Conservation (phyloP, 148 eudicot genomes). For the Bassia scoparia region DNA sequence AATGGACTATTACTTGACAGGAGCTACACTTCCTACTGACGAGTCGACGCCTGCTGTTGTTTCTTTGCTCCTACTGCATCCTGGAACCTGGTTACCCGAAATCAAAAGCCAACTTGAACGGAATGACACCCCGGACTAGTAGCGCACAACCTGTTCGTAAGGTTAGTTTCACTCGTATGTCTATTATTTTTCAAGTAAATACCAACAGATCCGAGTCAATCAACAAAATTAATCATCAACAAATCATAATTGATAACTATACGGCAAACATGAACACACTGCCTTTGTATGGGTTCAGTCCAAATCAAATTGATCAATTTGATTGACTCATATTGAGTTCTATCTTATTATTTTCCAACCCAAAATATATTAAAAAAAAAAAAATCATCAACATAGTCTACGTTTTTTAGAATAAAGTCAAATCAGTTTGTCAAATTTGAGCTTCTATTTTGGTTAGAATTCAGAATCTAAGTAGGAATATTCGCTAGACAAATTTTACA, state of each 20-base stretch:
- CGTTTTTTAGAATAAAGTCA: not conserved
- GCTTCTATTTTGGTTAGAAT: not conserved
- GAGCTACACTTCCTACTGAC: constrained; percentile 58
- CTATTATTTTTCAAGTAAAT: no score
- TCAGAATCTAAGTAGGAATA: not conserved
- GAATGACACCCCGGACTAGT: constrained; percentile 83
- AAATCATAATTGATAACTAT: no score
- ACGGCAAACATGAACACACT: no score
- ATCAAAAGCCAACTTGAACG: constrained; percentile 88
- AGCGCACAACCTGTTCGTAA: constrained; percentile 78
- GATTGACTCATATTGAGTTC: not conserved
- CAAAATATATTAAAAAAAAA: no score
- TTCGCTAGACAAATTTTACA: not conserved
- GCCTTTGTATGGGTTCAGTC: no score
- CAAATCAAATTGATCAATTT: not conserved
- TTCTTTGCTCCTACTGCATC: constrained; percentile 88
- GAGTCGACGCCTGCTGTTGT: constrained; percentile 63
- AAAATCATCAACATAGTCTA: not conserved
- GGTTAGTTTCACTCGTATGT: constrained; percentile 36
- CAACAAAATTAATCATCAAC: no score
- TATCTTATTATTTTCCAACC: not conserved
- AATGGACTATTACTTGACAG: constrained; percentile 52
- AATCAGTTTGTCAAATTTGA: not conserved
- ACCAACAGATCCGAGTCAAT: no score
- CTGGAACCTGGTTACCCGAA: constrained; percentile 86